These are phyloP conservation scores for Oenanthe javanica DNA, from an alignment of 140 eudicot genomes.

Conservation along the genomic window DNA sequence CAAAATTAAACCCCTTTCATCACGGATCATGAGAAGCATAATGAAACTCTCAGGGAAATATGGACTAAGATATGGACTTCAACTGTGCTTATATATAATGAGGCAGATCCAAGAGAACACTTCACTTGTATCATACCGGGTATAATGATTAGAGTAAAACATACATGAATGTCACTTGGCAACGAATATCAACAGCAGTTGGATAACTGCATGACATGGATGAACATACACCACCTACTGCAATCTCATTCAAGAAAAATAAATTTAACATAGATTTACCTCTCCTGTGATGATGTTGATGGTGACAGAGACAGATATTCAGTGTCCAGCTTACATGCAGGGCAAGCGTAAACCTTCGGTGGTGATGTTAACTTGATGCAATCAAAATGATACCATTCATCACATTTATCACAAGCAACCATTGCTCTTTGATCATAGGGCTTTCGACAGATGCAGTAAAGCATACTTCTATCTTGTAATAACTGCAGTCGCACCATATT, in stretches of 20 bases:
- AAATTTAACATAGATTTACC: constrained; percentile 26
- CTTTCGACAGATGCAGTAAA: constrained; percentile 90
- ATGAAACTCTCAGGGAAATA: background rate
- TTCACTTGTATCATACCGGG: background rate
- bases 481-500: constrained; percentile 40
- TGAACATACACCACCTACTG: background rate
- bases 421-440: constrained; percentile 77
- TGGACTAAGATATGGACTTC: background rate
- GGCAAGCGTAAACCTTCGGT: constrained; percentile 75
- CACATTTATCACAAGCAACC: constrained; percentile 94
- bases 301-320: constrained; percentile 36
- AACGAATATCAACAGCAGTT: background rate
- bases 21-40: background rate
- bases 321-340: constrained; percentile 54
- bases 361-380: constrained; percentile 58
- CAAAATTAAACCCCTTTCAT: background rate
- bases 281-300: constrained; percentile 24
- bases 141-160: background rate
- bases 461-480: constrained; percentile 79
- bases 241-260: background rate
- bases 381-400: constrained; percentile 98
- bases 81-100: background rate
- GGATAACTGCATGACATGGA: background rate
- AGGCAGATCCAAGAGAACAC: background rate
- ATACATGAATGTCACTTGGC: background rate